Conservation (phyloP, 805 yeast species). For the Barnettozyma siamensis region DNA sequence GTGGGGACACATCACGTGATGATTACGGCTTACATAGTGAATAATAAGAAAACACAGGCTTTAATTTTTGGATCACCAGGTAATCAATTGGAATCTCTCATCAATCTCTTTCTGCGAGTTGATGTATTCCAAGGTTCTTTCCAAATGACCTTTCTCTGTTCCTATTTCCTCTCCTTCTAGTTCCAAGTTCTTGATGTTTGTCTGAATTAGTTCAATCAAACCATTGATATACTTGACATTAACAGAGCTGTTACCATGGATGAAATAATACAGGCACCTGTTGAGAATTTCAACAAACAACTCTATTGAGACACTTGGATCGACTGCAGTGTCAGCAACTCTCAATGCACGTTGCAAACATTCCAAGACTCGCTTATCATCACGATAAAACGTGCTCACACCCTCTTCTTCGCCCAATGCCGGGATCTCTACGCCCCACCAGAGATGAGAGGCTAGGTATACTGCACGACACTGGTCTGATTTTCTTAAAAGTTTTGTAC, state of each 20-base stretch:
- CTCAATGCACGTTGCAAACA: conserved; percentile 84
- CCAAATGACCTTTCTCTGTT: conserved; percentile 44
- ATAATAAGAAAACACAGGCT: neutral
- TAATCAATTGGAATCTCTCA: conserved; percentile 55
- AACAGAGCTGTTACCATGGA: conserved; percentile 67
- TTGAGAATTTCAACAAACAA: conserved; percentile 86
- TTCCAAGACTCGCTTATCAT: conserved; percentile 76
- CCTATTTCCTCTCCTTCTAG: conserved; percentile 19
- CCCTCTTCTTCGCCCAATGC: conserved; percentile 41
- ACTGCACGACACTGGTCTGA: conserved; percentile 95
- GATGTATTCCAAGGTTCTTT: conserved; percentile 68
- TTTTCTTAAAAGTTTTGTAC: conserved; percentile 81
- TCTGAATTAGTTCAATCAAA: conserved; percentile 72
- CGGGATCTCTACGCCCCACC: conserved; percentile 81
- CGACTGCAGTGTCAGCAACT: conserved; percentile 93
- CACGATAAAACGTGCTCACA: conserved; percentile 36
- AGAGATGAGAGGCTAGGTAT: conserved; percentile 79
- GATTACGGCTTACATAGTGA: too few species aligned
- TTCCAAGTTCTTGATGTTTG: conserved; percentile 38
- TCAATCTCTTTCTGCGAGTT: conserved; percentile 63
- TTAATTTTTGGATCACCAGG: too few species aligned
- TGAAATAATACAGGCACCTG: conserved; percentile 77
- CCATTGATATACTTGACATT: conserved; percentile 78
- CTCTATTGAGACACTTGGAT: conserved; percentile 63
- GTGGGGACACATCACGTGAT: too few species aligned